Base-by-base conservation (phyloP, 257 asterid species). In the Primulina huaijiensis region DNA sequence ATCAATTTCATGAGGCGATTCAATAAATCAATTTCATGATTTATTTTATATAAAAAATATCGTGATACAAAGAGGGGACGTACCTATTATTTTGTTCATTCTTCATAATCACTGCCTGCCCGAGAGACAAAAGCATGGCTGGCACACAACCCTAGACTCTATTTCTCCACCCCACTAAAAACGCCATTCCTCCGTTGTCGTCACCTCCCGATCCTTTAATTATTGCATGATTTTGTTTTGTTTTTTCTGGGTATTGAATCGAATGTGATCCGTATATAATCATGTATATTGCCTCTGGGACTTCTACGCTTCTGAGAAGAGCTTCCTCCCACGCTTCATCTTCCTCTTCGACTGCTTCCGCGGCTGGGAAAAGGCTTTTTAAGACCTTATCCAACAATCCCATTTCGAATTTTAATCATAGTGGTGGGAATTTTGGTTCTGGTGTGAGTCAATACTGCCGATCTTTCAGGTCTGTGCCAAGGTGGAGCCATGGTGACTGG, bases 401-500 rank as follows among this genome's bases (percentile, higher is more conserved):
- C 0, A 60, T 34, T 8, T 60, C 85, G 30, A 30, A 66, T 34
- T 33, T 77, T 65, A 58, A 82, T 7, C 34, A 50, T n/a, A 61
- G 5, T 16, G 35, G n/a, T 2, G 31, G 57, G 62, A 62, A 21
- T 40, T 65, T 65, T 65, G 29, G 6, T 25, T 56, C 80, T 2
- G 74, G 21, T 8, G 74, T 72, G 30, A 80, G 63, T 3, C 83
- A 72, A 72, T 78, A 76, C 20, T 76, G 34, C 76, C 82, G 91
- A 77, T 84, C 81, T 62, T 76, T 84, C 29, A 73, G 83, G 56
- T 82, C 89, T 11, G 85, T 80, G 40, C 77, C 90, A 61, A 78
- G 95, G 74, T 90, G 97, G 97, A 90, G 98, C 68, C 98, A 92
- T 89, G 95, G 97, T 57, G 95, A 80, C 62, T 92, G 98, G 97